Conservation (phyloP, 305 asterid species). For the Fraxinus velutina region DNA sequence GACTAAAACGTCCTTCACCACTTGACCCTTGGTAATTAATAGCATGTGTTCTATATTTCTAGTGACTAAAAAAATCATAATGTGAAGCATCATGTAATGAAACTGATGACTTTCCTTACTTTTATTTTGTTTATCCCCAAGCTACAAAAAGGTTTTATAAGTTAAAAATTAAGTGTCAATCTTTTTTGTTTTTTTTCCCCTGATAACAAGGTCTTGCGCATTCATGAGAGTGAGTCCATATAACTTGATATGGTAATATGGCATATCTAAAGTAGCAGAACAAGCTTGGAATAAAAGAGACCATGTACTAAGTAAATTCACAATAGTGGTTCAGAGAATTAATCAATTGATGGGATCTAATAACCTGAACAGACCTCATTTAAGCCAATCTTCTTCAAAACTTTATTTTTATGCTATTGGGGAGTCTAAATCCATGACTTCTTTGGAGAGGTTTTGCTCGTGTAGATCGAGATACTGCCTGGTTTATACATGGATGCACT, state of each 20-base stretch:
- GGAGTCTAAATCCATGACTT: background rate
- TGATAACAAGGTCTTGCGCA: background rate
- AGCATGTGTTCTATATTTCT: background rate
- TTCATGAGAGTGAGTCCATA: background rate
- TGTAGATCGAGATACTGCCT: background rate
- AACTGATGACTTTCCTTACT: background rate
- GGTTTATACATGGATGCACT: background rate
- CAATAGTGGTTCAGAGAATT: background rate
- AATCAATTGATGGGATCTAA: too few species aligned
- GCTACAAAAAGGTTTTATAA: too few species aligned
- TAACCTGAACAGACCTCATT: background rate
- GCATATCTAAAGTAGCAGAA: background rate
- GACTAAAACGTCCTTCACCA: too few species aligned
- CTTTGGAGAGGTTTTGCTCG: background rate
- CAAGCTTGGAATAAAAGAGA: background rate
- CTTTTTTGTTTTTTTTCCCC: background rate
- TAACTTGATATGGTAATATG: background rate
- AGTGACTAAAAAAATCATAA: background rate
- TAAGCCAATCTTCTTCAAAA: background rate
- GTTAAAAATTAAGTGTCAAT: too few species aligned
- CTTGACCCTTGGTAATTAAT: slow-evolving; percentile 73
- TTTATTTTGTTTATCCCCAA: too few species aligned
- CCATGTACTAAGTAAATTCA: background rate
- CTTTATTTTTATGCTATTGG: background rate
- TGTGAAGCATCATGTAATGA: background rate